A percentile compares a stretch with the other conserved stretches of the same genome.
phyloP scores from a whole-genome alignment of 768 basidiomycete genomes.

The Baorangia bicolor region DNA sequence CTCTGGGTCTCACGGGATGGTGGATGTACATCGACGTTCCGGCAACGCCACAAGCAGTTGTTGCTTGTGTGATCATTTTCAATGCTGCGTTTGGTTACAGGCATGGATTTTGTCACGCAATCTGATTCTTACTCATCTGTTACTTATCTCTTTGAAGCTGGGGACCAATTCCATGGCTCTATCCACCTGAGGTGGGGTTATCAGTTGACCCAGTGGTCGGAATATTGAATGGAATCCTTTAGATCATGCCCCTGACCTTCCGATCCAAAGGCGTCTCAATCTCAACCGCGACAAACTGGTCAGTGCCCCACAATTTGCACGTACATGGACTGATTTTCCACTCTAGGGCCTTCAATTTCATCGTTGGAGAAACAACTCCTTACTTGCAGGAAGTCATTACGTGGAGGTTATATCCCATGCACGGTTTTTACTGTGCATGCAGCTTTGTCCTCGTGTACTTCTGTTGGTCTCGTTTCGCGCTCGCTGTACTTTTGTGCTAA shows the following conservation, averaged over 20 bases:
- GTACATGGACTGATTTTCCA: constrained; percentile 11
- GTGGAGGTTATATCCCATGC: constrained; percentile 96
- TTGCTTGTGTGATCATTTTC: constrained; percentile 85
- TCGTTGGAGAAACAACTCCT: constrained; percentile 88
- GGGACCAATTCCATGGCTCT: constrained; percentile 88
- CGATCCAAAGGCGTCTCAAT: constrained; percentile 95
- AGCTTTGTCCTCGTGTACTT: constrained; percentile 87
- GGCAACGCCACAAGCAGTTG: constrained; percentile 83
- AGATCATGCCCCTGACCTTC: constrained; percentile 89
- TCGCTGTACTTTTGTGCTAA: constrained; percentile 6
- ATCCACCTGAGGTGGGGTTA: constrained; percentile 72
- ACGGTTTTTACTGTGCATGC: constrained; percentile 86
- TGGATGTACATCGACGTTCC: constrained; percentile 92
- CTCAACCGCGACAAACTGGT: constrained; percentile 85
- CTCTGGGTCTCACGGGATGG: constrained; percentile 81
- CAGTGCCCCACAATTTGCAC: neutral
- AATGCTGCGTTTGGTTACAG: constrained; percentile 94
- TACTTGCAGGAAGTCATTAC: constrained; percentile 81
- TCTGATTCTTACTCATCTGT: neutral
- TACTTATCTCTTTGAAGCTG: constrained; percentile 41
- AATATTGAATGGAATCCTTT: constrained; percentile 3
- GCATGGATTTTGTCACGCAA: constrained; percentile 30
- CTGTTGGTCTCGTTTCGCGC: constrained; percentile 44
- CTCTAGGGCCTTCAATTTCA: constrained; percentile 74
- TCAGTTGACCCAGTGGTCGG: neutral